Evolutionary conservation across 2,329 filamentous ascomycete genomes (phyloP).

Genomic region (Verticillium albo-atrum): DNA sequence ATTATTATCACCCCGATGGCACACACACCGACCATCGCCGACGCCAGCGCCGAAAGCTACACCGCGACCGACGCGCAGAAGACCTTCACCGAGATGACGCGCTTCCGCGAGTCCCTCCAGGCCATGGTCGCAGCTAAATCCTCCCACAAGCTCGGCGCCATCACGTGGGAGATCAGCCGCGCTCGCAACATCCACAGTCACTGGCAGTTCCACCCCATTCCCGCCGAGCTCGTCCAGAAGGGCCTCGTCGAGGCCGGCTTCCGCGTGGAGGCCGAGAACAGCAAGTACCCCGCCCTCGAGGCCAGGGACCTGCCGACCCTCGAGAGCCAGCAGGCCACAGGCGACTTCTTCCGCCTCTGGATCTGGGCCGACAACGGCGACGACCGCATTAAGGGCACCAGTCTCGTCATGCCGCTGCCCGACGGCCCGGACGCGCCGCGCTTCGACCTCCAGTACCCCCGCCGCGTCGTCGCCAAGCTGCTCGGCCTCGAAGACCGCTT

Average conservation of each 20-base stretch:
- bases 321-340: constrained; percentile 11
- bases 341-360: constrained; percentile 79
- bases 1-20: constrained; percentile 86
- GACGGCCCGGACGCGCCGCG: constrained; percentile 44
- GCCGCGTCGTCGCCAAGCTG: constrained; percentile 83
- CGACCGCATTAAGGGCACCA: constrained; percentile 56
- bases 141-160: constrained; percentile 64
- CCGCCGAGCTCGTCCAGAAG: constrained; percentile 60
- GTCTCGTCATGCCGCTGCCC: constrained; percentile 69
- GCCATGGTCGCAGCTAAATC: constrained; percentile 63
- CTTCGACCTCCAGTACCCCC: constrained; percentile 88
- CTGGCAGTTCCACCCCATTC: constrained; percentile 87
- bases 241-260: constrained; percentile 86
- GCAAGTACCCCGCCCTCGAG: constrained; percentile 47
- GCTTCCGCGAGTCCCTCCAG: constrained; percentile 73
- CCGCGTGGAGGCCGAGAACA: constrained; percentile 79
- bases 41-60: constrained; percentile 53
- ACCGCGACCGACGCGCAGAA: constrained; percentile 50
- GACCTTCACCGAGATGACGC: constrained; percentile 76
- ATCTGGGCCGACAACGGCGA: constrained; percentile 63
- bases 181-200: constrained; percentile 79
- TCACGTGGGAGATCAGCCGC: constrained; percentile 91
- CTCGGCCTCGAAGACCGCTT: constrained; percentile 73
- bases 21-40: constrained; percentile 70
- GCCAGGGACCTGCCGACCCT: constrained; percentile 44